phyloP scores from a whole-genome alignment of 305 asterid genomes.

The Solanum hybrid region DNA sequence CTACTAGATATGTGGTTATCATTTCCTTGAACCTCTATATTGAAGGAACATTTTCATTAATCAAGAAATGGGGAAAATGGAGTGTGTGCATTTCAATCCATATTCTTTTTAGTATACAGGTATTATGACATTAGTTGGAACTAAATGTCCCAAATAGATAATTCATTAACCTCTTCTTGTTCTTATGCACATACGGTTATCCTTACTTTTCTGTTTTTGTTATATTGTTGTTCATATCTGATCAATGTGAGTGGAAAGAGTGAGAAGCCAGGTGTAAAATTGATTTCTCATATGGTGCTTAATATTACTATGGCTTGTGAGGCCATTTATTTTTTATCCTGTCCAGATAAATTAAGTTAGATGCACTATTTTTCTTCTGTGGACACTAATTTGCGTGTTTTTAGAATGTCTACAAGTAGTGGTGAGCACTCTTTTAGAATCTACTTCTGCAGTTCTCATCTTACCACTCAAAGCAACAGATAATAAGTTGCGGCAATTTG shows the following conservation, averaged over 20 bases:
- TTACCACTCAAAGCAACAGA: background rate
- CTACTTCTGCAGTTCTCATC: conserved; percentile 38
- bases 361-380: background rate
- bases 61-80: background rate
- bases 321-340: background rate
- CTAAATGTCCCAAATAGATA: background rate
- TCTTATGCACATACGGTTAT: background rate
- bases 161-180: background rate
- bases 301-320: background rate
- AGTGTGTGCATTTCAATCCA: background rate
- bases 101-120: background rate
- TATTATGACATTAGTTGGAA: background rate
- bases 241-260: background rate
- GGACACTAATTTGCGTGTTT: background rate
- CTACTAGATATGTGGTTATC: background rate
- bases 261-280: background rate
- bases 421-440: conserved; percentile 31
- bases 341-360: background rate
- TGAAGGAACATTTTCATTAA: background rate
- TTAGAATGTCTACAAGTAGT: too few relatives aligned
- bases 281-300: background rate
- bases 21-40: background rate
- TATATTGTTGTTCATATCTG: background rate
- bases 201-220: background rate
- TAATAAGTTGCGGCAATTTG: background rate